Evolutionary conservation across 202 grass and related monocot genomes (phyloP).

Genomic region (Sporobolus alterniflorus): DNA sequence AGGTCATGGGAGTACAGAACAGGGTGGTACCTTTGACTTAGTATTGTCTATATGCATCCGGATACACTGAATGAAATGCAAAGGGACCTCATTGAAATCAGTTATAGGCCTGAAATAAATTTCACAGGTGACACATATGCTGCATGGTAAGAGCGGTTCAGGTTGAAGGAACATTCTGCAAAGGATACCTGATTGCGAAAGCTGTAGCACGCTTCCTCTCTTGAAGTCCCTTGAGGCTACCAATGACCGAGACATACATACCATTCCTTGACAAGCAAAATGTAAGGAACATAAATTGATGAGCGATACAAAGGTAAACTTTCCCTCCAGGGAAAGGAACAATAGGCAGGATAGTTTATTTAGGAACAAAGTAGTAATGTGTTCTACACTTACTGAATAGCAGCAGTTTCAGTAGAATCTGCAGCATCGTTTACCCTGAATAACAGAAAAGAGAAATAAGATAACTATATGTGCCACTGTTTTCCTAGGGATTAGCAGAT

Average conservation of each 20-base stretch:
- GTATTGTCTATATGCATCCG: conserved; percentile 84
- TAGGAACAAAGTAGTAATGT: not conserved
- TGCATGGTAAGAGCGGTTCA: not conserved
- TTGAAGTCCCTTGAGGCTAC: conserved; percentile 87
- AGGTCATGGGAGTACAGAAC: not conserved
- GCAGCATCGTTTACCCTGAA: conserved; percentile 86
- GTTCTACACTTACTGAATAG: conserved; percentile 65
- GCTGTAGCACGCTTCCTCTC: conserved; percentile 84
- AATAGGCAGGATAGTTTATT: not conserved
- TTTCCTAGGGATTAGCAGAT: not conserved
- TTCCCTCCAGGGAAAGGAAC: not conserved
- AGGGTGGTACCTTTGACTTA: conserved; percentile 68
- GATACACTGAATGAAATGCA: conserved; percentile 96
- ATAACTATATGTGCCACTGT: conserved; percentile 21
- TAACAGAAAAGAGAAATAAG: conserved; percentile 27
- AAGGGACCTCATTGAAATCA: conserved; percentile 77
- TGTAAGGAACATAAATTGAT: not conserved
- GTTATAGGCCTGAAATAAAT: conserved; percentile 66
- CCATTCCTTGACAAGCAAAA: conserved; percentile 75
- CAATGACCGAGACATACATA: conserved; percentile 77
- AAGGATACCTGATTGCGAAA: conserved; percentile 70
- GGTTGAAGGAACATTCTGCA: conserved; percentile 2
- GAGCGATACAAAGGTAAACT: conserved; percentile 19
- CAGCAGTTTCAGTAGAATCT: conserved; percentile 81
- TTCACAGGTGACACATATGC: not conserved